These are phyloP conservation scores for Calonectria naviculata DNA, from an alignment of 2,329 filamentous ascomycete genomes.

Conservation along the genomic window DNA sequence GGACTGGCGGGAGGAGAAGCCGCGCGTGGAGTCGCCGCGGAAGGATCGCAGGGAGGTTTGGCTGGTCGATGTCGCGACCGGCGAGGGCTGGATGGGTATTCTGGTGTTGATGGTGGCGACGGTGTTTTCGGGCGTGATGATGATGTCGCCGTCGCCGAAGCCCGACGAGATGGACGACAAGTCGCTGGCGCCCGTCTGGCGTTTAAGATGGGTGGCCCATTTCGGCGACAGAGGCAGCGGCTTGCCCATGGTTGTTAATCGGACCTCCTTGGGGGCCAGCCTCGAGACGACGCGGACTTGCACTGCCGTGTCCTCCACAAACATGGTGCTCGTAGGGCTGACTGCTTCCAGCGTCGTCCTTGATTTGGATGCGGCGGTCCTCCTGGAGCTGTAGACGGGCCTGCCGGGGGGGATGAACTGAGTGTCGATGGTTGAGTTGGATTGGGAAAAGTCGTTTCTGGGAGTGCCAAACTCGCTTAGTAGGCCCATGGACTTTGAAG, in stretches of 20 bases:
- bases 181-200: slow-evolving; percentile 56
- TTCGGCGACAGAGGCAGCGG: slow-evolving; percentile 22
- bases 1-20: not conserved
- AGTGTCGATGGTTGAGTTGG: slow-evolving; percentile 31
- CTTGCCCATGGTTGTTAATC: slow-evolving; percentile 23
- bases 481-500: slow-evolving; percentile 30
- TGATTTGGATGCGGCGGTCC: slow-evolving; percentile 16
- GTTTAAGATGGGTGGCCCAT: slow-evolving; percentile 19
- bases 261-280: slow-evolving; percentile 30
- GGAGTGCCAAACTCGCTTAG: not conserved
- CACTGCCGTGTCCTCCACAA: slow-evolving; percentile 35
- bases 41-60: slow-evolving; percentile 29
- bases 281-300: slow-evolving; percentile 33
- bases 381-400: slow-evolving; percentile 30
- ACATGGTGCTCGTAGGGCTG: slow-evolving; percentile 37
- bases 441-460: slow-evolving; percentile 7
- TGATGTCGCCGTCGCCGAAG: slow-evolving; percentile 71
- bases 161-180: slow-evolving; percentile 73
- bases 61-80: slow-evolving; percentile 21
- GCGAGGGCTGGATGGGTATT: slow-evolving; percentile 25
- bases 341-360: slow-evolving; percentile 26
- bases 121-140: slow-evolving; percentile 51
- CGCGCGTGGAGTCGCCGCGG: slow-evolving; percentile 44
- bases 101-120: slow-evolving; percentile 28
- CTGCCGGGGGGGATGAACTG: slow-evolving; percentile 36